Base-by-base conservation (phyloP, 1,139 yeast genomes). In the Suhomyces terraborum region DNA sequence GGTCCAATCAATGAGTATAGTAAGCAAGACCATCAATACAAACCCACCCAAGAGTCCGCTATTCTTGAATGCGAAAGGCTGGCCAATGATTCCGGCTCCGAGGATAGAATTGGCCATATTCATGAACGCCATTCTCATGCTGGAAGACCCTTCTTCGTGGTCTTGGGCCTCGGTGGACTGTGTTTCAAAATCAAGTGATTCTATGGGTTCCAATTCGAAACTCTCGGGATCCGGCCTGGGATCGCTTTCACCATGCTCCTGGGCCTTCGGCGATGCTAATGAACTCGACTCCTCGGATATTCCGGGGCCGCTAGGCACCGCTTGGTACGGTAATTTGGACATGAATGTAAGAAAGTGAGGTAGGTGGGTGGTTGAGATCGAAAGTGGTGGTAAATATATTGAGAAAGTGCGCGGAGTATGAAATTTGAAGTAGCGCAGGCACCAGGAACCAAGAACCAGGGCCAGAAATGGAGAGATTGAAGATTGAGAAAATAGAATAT, bases 71-170 rank as follows among this genome's bases (percentile, higher is more conserved):
- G 98, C 97, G 55, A 83, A 86, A 1, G 98, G 95, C 53, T 89
- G 95, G 1, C 97, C 96, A 32, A 91, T 88, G 38, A 93, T 88
- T 2, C 97, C 97, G 0, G 98, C 97, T 0, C 98, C 98, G 10
- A 91, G 70, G 45, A 89, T 91, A 12, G 88, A 84, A 62, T 91
- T 91, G 17, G 97, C 95, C 96, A 91, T 89, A 62, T 91, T 91
- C 95, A 91, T 87, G 56, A 91, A 89, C 9, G 97, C 97, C 89
- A 86, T 85, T 47, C 77, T 77, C 76, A 89, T 73, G 47, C 68
- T 75, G n/a, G 79, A 68, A 34, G 73, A 59, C 4, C 75, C 52
- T 16, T 42, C 52, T 9, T 43, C 47, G 4, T 42, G 39, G 16
- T 43, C 47, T 8, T 38, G 39, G 7, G 36, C 18, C 9, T 33